phyloP scores from a whole-genome alignment of 192 early-diverging fungal genomes.

The Pilobolus umbonatus region DNA sequence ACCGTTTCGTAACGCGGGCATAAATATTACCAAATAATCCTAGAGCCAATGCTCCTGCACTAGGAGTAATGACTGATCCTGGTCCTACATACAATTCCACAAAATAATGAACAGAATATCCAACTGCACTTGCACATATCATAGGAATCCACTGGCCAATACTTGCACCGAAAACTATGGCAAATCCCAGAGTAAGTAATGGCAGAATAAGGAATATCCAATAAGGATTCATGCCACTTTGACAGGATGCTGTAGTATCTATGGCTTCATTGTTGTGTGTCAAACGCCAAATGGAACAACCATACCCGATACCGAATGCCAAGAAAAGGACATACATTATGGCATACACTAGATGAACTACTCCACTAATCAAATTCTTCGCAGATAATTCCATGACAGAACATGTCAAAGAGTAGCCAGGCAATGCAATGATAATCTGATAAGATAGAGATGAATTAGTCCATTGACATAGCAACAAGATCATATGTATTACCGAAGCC shows the following conservation, averaged over 20 bases:
- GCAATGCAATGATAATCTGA: constrained; percentile 51
- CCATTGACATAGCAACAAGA: not conserved
- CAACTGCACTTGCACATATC: constrained; percentile 56
- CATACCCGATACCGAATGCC: constrained; percentile 64
- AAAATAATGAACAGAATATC: constrained; percentile 64
- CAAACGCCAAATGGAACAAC: constrained; percentile 27
- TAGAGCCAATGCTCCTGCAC: constrained; percentile 71
- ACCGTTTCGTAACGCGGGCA: constrained; percentile 63
- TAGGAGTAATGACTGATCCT: constrained; percentile 48
- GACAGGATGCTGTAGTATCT: constrained; percentile 19
- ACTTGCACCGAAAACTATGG: constrained; percentile 51
- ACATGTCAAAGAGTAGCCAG: constrained; percentile 76
- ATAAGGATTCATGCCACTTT: constrained; percentile 25
- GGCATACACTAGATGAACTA: constrained; percentile 76
- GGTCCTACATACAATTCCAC: constrained; percentile 47
- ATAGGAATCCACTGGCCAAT: constrained; percentile 68
- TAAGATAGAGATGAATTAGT: not conserved
- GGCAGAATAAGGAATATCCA: constrained; percentile 44
- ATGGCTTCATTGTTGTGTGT: not conserved
- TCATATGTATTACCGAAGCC: constrained; percentile 37
- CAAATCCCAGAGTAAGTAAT: constrained; percentile 37
- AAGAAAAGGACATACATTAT: constrained; percentile 75
- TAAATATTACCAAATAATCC: constrained; percentile 76
- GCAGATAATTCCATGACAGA: constrained; percentile 85
- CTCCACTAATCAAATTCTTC: constrained; percentile 83